phyloP scores from a whole-genome alignment of 1,284 basidiomycete species.

The Termitomyces sp. region DNA sequence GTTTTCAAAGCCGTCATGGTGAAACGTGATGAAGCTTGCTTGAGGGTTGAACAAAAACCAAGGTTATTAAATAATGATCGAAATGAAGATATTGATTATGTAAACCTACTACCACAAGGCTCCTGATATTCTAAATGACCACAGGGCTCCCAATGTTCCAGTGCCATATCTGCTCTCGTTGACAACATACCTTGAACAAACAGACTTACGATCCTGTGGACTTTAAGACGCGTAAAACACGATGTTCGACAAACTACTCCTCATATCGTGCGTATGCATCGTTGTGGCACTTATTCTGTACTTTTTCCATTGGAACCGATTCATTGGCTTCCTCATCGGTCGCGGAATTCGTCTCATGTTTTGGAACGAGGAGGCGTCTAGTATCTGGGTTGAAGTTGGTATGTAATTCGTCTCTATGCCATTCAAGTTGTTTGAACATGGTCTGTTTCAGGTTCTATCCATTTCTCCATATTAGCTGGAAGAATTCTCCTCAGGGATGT shows the following conservation, averaged over 20 bases:
- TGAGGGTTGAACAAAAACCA: background rate
- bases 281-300: slow-evolving; percentile 70
- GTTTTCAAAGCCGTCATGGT: slow-evolving; percentile 20
- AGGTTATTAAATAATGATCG: background rate
- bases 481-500: slow-evolving; percentile 83
- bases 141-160: background rate
- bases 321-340: slow-evolving; percentile 66
- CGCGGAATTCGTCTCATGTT: slow-evolving; percentile 56
- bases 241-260: slow-evolving; percentile 58
- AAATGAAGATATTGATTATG: slow-evolving; percentile 2
- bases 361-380: slow-evolving; percentile 68
- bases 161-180: background rate
- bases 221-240: background rate
- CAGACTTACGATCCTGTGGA: background rate
- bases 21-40: background rate
- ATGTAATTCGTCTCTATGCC: slow-evolving; percentile 17
- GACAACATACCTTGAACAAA: background rate
- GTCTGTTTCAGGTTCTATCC: slow-evolving; percentile 64
- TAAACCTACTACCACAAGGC: background rate
- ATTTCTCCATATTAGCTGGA: slow-evolving; percentile 85
- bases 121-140: too few species aligned
- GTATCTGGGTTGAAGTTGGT: slow-evolving; percentile 78
- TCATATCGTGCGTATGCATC: slow-evolving; percentile 70
- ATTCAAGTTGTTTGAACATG: slow-evolving; percentile 4
- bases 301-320: slow-evolving; percentile 87